A percentile compares a stretch with the other conserved stretches of the same genome.
phyloP scores from a whole-genome alignment of 306 rosid genomes.

The Herpetospermum pedunculosum region DNA sequence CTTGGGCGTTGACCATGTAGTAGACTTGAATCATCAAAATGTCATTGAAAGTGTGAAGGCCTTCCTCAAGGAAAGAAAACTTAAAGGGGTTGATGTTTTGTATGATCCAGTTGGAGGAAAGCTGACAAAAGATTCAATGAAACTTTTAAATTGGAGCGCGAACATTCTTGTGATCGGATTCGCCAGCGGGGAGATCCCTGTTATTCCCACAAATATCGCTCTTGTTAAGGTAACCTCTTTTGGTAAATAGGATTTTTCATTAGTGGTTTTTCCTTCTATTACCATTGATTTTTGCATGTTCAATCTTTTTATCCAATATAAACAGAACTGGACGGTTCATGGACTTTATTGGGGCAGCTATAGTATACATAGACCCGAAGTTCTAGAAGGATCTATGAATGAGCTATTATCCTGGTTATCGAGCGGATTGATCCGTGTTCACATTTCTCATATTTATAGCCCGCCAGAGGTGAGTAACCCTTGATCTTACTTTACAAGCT shows the following conservation, averaged over 20 bases:
- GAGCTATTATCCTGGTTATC: conserved; percentile 74
- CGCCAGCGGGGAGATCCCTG: conserved; percentile 88
- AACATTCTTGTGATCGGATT: conserved; percentile 82
- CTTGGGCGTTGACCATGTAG: conserved; percentile 79
- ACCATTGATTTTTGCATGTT: background rate
- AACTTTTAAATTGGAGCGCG: conserved; percentile 85
- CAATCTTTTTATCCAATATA: conserved; percentile 8
- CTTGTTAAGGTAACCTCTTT: conserved; percentile 69
- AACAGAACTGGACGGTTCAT: conserved; percentile 96
- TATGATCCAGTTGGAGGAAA: conserved; percentile 97
- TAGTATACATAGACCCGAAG: conserved; percentile 49
- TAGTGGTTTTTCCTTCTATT: background rate
- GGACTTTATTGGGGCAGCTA: conserved; percentile 99
- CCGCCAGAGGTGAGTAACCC: conserved; percentile 55
- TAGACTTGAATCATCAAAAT: conserved; percentile 49
- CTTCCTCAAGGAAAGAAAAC: conserved; percentile 58
- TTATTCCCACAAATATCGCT: conserved; percentile 83
- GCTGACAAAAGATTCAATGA: conserved; percentile 57
- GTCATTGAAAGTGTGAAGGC: conserved; percentile 56
- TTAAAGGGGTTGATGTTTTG: conserved; percentile 80
- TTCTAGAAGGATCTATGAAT: conserved; percentile 68
- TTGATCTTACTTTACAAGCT: background rate
- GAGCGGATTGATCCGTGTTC: conserved; percentile 59
- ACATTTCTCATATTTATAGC: conserved; percentile 66
- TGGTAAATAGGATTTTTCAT: background rate